Base-by-base conservation (phyloP, 1,284 basidiomycete genomes). In the Laetiporus sulphureus region DNA sequence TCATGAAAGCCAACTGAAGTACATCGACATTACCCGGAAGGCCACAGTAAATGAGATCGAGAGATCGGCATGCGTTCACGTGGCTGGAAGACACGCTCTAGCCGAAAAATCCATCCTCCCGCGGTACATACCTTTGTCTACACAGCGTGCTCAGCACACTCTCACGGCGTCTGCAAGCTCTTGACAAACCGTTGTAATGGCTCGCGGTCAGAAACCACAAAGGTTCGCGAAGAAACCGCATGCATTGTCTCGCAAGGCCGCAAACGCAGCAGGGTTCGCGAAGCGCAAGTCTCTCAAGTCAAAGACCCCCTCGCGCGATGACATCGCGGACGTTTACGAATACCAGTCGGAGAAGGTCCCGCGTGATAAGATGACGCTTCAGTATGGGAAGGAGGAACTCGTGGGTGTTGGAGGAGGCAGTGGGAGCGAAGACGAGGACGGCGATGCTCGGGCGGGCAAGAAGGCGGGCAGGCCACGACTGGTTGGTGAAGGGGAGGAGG, bases 401-500 rank as follows among this genome's bases (percentile, higher is more conserved):
- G 56, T 56, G 39, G 72, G 68, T 16, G 56, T 61, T 48, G 65
- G 61, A 10, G 62, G 61, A 4, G 55, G 62, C 13, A 68, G 66
- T 41, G 64, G 62, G 13, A 53, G 52, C 29, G 59, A 68, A 29
- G 60, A 60, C 7, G 66, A 60, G 6, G 61, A 61, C 5, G 53
- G 64, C 15, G 56, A 51, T 8, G 59, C 45, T 5, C n/a, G n/a
- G n/a, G n/a, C n/a, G n/a, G 20, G 7, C 61, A 61, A 45, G 56
- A 57, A 49, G 57, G 64, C 41, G 58, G 58, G 38, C 66, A 62
- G 65, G 36, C 72, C 79, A 7, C 66, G 74, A 44, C 56, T 86
- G 38, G 69, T 83, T 37, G 79, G 75, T 10, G 77, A 81, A 52
- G 64, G 68, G 31, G 71, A 66, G 5, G 76, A 79, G n/a, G 72